A percentile compares a stretch with the other conserved stretches of the same genome.
These are phyloP conservation scores for Podosphaera fusca DNA, from an alignment of 2,329 filamentous ascomycete species.

Conservation along the genomic window DNA sequence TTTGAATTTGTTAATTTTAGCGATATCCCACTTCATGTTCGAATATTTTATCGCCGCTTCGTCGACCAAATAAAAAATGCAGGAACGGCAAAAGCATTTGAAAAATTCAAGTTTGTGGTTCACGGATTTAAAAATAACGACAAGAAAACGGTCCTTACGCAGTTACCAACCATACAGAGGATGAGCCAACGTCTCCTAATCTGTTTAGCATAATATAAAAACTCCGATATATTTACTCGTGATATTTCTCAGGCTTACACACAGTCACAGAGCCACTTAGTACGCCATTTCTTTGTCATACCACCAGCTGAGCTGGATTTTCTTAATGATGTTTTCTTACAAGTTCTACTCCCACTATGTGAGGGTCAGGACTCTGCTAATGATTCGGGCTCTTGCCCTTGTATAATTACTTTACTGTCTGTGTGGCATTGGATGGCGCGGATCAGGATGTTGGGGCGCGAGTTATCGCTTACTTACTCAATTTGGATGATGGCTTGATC, in stretches of 20 bases:
- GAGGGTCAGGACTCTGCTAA: too few relatives aligned
- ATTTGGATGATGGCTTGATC: too few relatives aligned
- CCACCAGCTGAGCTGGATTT: background rate
- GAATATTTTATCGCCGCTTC: constrained; percentile 4
- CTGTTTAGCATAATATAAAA: background rate
- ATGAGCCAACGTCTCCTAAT: constrained; percentile 3
- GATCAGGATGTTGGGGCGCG: too few relatives aligned
- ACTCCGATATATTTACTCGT: background rate
- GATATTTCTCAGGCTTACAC: background rate
- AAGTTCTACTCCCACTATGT: background rate
- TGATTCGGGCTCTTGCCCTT: too few relatives aligned
- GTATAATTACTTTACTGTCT: too few relatives aligned
- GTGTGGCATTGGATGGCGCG: too few relatives aligned
- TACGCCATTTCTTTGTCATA: background rate
- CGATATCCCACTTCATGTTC: background rate
- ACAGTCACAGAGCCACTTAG: background rate
- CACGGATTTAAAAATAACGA: constrained; percentile 4
- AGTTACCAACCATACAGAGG: constrained; percentile 5
- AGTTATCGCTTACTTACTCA: too few relatives aligned
- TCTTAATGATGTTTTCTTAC: background rate
- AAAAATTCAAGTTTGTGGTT: constrained; percentile 1
- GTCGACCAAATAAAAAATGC: constrained; percentile 5
- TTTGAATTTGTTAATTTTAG: background rate
- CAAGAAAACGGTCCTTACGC: constrained; percentile 3
- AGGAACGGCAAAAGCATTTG: constrained; percentile 1